A percentile compares a stretch with the other conserved stretches of the same genome.
Conservation (phyloP, 140 eudicot species). For the Senecio squalidus region DNA sequence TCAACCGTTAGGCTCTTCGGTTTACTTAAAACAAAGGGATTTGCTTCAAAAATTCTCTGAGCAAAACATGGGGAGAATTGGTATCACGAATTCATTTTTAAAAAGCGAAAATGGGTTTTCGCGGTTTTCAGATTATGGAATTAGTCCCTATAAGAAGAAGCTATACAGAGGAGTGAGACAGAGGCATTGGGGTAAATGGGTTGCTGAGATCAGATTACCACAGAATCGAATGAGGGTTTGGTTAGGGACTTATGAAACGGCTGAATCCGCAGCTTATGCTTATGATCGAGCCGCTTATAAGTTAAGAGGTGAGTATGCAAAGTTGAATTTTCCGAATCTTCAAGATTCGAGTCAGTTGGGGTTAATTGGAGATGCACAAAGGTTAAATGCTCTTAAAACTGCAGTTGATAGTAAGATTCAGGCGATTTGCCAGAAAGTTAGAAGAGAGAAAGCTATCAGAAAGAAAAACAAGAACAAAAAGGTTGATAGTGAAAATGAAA, state of each 20-base stretch:
- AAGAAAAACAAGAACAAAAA: conserved; percentile 20
- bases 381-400: conserved; percentile 45
- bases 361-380: conserved; percentile 49
- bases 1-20: conserved; percentile 35
- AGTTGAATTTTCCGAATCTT: conserved; percentile 72
- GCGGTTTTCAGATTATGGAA: conserved; percentile 15
- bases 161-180: conserved; percentile 95
- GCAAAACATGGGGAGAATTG: conserved; percentile 16
- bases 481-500: conserved; percentile 4
- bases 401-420: conserved; percentile 86
- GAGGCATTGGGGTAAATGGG: conserved; percentile 99
- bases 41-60: conserved; percentile 33
- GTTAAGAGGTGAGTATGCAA: conserved; percentile 91
- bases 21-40: conserved; percentile 36
- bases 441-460: conserved; percentile 36
- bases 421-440: conserved; percentile 75
- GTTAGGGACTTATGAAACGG: conserved; percentile 90
- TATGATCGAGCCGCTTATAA: conserved; percentile 93
- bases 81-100: neutral
- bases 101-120: neutral
- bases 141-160: conserved; percentile 45
- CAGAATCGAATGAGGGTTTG: conserved; percentile 91
- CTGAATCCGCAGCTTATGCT: conserved; percentile 94
- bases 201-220: conserved; percentile 90
- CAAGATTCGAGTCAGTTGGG: conserved; percentile 58